These are phyloP conservation scores for Postia placenta DNA, from an alignment of 768 basidiomycete genomes.

Conservation along the genomic window DNA sequence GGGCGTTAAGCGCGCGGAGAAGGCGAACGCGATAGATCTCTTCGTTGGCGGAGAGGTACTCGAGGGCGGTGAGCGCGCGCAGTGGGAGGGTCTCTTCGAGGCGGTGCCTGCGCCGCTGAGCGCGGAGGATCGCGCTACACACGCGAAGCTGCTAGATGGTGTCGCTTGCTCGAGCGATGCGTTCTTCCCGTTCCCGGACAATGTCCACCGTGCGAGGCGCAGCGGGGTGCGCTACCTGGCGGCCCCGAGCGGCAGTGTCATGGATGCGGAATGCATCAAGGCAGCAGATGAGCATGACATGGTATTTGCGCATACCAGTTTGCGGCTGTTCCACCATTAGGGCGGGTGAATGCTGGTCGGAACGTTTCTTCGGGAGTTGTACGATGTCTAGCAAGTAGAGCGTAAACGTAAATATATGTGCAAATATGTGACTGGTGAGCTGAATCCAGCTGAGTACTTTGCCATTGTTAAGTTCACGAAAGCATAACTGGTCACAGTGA, in stretches of 20 bases:
- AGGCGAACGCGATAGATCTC: constrained; percentile 96
- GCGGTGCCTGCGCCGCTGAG: constrained; percentile 57
- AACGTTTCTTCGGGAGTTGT: too few species aligned
- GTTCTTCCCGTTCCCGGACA: constrained; percentile 99
- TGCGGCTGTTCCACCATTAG: constrained; percentile 88
- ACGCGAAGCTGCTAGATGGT: constrained; percentile 68
- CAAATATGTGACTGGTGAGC: too few species aligned
- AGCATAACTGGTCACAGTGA: too few species aligned
- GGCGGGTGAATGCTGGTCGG: neutral
- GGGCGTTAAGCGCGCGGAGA: constrained; percentile 95
- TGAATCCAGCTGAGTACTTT: too few species aligned
- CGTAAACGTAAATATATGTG: too few species aligned
- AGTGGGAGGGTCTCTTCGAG: constrained; percentile 91
- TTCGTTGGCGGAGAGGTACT: constrained; percentile 88
- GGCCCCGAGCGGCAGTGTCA: constrained; percentile 90
- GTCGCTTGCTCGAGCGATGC: constrained; percentile 96
- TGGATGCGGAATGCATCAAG: constrained; percentile 96
- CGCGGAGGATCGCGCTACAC: constrained; percentile 65
- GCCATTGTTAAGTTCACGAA: too few species aligned
- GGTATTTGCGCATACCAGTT: constrained; percentile 83
- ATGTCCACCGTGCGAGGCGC: constrained; percentile 88
- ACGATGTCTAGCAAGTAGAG: too few species aligned
- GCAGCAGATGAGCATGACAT: constrained; percentile 91
- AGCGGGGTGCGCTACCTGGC: constrained; percentile 92
- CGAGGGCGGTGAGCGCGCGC: constrained; percentile 82